Conservation (phyloP, 306 rosid species). For the Alnus rubra region DNA sequence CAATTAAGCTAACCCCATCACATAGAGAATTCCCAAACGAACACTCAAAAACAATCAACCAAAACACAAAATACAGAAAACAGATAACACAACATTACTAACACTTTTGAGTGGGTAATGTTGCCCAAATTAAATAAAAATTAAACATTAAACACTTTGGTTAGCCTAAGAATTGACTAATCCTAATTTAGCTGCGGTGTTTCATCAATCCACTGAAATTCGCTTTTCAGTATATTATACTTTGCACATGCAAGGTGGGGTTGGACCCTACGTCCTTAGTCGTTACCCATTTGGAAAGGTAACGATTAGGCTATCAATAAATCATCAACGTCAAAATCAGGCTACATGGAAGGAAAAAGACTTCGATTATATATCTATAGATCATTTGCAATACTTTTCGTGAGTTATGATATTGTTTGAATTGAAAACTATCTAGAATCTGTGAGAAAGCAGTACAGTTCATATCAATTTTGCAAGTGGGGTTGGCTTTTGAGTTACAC, state of each 20-base stretch:
- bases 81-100: too few species aligned
- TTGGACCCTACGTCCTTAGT: background rate
- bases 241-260: conserved; percentile 15
- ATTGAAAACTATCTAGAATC: conserved; percentile 17
- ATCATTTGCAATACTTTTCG: conserved; percentile 15
- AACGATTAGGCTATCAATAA: conserved; percentile 24
- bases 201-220: too few species aligned
- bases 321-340: conserved; percentile 37
- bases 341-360: conserved; percentile 26
- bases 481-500: background rate
- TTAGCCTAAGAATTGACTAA: too few species aligned
- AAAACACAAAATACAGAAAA: too few species aligned
- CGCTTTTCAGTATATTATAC: too few species aligned
- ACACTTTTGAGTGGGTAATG: too few species aligned
- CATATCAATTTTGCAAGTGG: background rate
- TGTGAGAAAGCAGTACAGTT: conserved; percentile 1
- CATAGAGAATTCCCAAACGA: too few species aligned
- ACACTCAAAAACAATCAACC: too few species aligned
- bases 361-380: conserved; percentile 25
- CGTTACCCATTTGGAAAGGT: conserved; percentile 31
- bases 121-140: too few species aligned
- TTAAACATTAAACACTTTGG: too few species aligned
- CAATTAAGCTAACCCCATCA: too few species aligned
- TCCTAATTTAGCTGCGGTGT: too few species aligned
- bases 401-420: background rate